Base-by-base conservation (phyloP, 2,329 filamentous ascomycete genomes). In the Fusarium sp. region DNA sequence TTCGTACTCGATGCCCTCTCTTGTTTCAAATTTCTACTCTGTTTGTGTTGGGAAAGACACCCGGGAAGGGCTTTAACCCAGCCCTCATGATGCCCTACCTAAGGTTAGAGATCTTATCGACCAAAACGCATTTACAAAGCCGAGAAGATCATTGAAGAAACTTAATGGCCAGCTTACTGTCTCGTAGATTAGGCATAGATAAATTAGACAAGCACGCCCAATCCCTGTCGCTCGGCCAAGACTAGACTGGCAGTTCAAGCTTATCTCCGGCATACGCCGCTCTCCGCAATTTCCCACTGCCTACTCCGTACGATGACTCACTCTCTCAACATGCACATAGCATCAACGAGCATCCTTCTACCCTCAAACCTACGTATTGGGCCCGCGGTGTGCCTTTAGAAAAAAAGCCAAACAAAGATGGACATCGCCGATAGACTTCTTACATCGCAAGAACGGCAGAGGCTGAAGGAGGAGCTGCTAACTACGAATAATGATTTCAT, bases 141-240 rank as follows among this genome's bases (percentile, higher is more conserved):
- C 3, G 5, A 18, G 3, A 18, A 31, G 22, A 7, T 1, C 2
- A 18, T 1, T 3, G 3, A 10, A 13, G 10, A 1, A 24, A 7
- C 11, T 1, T 11, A 18, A n/a, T 18, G 2, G 5, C 9, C 5
- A 6, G 11, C 22, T n/a, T 24, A 5, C 5, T 18, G 3, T 24
- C 2, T 18, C 0, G 10, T 14, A 14, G 18, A 2, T 16, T 6
- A 13, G 15, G 18, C 6, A 18, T 13, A 18, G 4, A 18, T 10
- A 48, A 15, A 8, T 31, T 5, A 5, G 7, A 48, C 22, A 18
- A 7, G 15, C 15, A 13, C 1, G 5, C 0, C 7, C 7, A 9
- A n/a, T n/a, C 22, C 22, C 7, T 15, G 18, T n/a, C 11, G 22
- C 20, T 18, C 22, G 26, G 15, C 45, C 15, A 48, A 13, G 20